These are phyloP conservation scores for Wickerhamiella shivajii DNA, from an alignment of 805 yeast species.

Conservation along the genomic window DNA sequence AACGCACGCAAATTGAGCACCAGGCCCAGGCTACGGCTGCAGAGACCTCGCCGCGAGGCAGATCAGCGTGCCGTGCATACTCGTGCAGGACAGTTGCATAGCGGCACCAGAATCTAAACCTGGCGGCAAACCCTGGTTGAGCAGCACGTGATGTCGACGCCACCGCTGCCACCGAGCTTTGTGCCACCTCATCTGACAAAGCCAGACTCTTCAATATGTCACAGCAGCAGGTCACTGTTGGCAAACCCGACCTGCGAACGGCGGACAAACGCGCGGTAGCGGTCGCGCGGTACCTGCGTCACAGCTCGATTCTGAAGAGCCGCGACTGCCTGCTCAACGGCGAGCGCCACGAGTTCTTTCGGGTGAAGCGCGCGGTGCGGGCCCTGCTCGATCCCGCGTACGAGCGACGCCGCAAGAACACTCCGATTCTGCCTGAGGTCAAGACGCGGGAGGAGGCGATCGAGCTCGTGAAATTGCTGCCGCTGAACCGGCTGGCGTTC, in stretches of 20 bases:
- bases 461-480: constrained; percentile 48
- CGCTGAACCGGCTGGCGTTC: constrained; percentile 56
- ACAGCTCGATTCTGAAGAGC: constrained; percentile 54
- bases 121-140: too few relatives aligned
- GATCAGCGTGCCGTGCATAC: too few relatives aligned
- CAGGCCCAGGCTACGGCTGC: too few relatives aligned
- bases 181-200: too few relatives aligned
- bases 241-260: constrained; percentile 23
- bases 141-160: too few relatives aligned
- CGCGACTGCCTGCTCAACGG: constrained; percentile 68
- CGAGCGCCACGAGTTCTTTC: constrained; percentile 65
- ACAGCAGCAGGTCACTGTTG: constrained; percentile 19
- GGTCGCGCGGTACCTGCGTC: constrained; percentile 57
- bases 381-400: constrained; percentile 67
- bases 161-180: too few relatives aligned
- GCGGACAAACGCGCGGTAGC: constrained; percentile 45
- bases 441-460: constrained; percentile 41
- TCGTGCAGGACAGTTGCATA: too few relatives aligned
- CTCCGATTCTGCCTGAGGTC: constrained; percentile 37
- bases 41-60: too few relatives aligned
- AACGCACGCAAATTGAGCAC: too few relatives aligned
- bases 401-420: constrained; percentile 29
- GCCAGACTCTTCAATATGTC: too few relatives aligned
- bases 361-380: constrained; percentile 65
- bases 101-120: too few relatives aligned